Evolutionary conservation across 257 asterid genomes (phyloP).

Genomic region (Echium plantagineum): DNA sequence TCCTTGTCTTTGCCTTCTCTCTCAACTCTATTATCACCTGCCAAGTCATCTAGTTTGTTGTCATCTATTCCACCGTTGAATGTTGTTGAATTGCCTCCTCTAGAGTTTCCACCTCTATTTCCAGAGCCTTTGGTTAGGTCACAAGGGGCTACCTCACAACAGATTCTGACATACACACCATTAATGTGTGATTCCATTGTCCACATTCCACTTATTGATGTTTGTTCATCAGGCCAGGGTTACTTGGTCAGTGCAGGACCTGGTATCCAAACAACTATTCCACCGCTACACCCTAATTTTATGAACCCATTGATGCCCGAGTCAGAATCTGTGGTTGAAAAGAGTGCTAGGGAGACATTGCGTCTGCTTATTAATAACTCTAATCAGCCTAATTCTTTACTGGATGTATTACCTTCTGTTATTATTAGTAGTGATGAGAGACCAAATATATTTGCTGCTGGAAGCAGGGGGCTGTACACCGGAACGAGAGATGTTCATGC

Average conservation of each 20-base stretch:
- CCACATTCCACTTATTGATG: slow-evolving; percentile 76
- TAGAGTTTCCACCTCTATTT: slow-evolving; percentile 56
- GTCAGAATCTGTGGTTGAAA: slow-evolving; percentile 52
- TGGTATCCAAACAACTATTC: slow-evolving; percentile 43
- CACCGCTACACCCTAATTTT: slow-evolving; percentile 38
- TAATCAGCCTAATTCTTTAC: slow-evolving; percentile 42
- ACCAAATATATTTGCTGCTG: slow-evolving; percentile 36
- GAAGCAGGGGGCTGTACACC: slow-evolving; percentile 61
- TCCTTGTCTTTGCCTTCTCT: slow-evolving; percentile 48
- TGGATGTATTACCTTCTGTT: slow-evolving; percentile 47
- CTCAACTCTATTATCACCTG: slow-evolving; percentile 44
- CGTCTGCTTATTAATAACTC: slow-evolving; percentile 74
- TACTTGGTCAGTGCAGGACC: slow-evolving; percentile 81
- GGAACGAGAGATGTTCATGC: slow-evolving; percentile 46
- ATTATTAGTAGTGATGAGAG: slow-evolving; percentile 24
- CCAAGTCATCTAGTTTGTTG: slow-evolving; percentile 32
- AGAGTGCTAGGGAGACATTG: slow-evolving; percentile 84
- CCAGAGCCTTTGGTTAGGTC: slow-evolving; percentile 44
- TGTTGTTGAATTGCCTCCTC: slow-evolving; percentile 33
- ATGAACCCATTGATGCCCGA: slow-evolving; percentile 43
- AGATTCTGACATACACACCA: slow-evolving; percentile 70
- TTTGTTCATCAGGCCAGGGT: slow-evolving; percentile 90
- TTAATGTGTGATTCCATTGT: slow-evolving; percentile 81
- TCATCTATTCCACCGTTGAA: slow-evolving; percentile 32
- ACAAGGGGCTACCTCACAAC: slow-evolving; percentile 47